phyloP scores from a whole-genome alignment of 2,329 filamentous ascomycete species.

The Colletotrichum chrysophilum region DNA sequence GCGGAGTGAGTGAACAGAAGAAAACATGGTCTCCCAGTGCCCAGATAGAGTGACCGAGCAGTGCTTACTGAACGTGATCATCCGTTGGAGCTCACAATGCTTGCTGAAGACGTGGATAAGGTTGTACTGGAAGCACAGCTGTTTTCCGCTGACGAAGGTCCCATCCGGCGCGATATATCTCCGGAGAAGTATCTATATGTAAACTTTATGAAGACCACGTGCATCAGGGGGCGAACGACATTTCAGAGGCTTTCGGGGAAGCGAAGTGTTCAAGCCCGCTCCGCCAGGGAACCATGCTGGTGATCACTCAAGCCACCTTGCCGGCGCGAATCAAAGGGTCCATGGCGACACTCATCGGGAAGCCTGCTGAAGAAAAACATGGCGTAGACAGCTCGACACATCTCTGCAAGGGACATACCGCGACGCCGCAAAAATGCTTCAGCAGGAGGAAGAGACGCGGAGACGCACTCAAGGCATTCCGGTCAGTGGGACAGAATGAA shows the following conservation, averaged over 20 bases:
- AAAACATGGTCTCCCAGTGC: neutral
- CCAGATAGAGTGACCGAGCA: neutral
- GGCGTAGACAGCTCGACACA: neutral
- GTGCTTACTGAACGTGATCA: neutral
- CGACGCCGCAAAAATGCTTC: neutral
- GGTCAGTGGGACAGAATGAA: neutral
- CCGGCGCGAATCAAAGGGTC: neutral
- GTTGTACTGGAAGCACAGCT: neutral
- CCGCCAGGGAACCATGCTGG: neutral
- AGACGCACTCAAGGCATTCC: neutral
- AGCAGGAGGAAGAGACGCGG: neutral
- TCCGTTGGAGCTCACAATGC: neutral
- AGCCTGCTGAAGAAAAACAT: neutral
- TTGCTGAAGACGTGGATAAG: neutral
- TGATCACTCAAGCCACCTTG: neutral
- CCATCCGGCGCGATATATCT: neutral
- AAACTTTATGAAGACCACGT: neutral
- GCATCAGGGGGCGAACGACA: neutral
- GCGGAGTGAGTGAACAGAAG: neutral
- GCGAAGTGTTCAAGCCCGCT: neutral
- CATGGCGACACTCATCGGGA: neutral
- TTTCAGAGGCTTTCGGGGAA: neutral
- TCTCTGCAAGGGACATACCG: neutral
- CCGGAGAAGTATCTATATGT: neutral
- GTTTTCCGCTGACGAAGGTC: neutral